Conservation (phyloP, 768 basidiomycete species). For the Crassisporium funariophilum region DNA sequence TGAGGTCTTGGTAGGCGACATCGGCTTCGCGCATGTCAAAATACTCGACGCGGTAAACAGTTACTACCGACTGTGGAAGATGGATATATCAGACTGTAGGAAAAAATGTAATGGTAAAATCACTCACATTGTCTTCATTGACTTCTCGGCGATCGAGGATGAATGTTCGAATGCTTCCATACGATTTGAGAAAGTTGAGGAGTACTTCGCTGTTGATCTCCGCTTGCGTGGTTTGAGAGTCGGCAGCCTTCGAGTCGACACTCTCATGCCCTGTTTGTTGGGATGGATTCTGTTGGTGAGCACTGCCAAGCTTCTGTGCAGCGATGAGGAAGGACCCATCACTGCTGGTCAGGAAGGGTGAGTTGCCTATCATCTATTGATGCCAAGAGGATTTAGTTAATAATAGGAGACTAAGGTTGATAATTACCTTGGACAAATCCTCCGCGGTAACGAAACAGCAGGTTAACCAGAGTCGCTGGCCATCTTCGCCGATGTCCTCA, state of each 20-base stretch:
- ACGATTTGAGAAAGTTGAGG: conserved; percentile 35
- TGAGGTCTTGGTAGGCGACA: conserved; percentile 50
- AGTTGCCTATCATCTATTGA: conserved; percentile 55
- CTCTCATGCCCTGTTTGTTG: not conserved
- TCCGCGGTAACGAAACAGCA: conserved; percentile 49
- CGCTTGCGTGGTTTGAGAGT: conserved; percentile 4
- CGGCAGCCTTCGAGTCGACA: conserved; percentile 6
- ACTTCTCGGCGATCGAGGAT: conserved; percentile 20
- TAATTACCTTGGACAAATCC: conserved; percentile 46
- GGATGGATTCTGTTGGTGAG: not conserved
- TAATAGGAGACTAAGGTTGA: conserved; percentile 6
- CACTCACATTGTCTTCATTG: conserved; percentile 26
- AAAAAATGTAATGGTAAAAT: not conserved
- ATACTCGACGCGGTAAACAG: conserved; percentile 63
- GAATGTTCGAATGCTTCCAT: conserved; percentile 36
- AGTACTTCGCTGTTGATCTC: conserved; percentile 29
- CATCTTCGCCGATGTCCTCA: conserved; percentile 25
- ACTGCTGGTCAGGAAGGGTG: conserved; percentile 49
- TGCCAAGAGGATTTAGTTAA: conserved; percentile 10
- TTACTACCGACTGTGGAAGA: conserved; percentile 18
- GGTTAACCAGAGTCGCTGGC: conserved; percentile 30
- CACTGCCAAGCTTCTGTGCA: conserved; percentile 35
- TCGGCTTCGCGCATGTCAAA: conserved; percentile 64
- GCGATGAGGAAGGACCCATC: conserved; percentile 55
- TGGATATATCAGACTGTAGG: not conserved